Base-by-base conservation (phyloP, 2,329 filamentous ascomycete genomes). In the Fusarium buxicola region DNA sequence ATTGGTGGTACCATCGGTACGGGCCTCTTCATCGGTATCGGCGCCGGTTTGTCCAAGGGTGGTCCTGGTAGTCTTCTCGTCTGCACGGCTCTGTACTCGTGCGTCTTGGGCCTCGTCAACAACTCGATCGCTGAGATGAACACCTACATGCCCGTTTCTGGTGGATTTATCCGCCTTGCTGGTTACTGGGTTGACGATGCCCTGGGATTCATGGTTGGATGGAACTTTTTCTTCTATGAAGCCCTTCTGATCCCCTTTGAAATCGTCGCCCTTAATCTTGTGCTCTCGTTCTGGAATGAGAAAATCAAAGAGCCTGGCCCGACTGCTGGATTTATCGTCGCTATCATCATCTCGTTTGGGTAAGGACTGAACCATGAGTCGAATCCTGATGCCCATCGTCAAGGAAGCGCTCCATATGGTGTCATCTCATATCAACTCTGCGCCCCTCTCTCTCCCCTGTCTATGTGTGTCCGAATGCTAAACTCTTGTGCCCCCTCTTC, bases 181-280 rank as follows among this genome's bases (percentile, higher is more conserved):
- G 63, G 63, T 7, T 41, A 59, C 9, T 67, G 64, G 64, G 64
- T 67, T 12, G 64, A 67, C 8, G 64, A 67, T 5, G 64, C 64
- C 8, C 46, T 67, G 0, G 64, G 64, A 12, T 67, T 67, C 30
- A 71, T 73, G 66, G 66, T 69, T 5, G 72, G 72, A 2, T 75
- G 70, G 70, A 75, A 75, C 63, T 75, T 72, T 57, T 75, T 74
- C 57, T 57, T 74, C 36, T 74, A 73, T 16, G 73, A 74, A 56
- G 73, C 72, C 10, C 58, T 74, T 10, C 48, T 73, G 31, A 73
- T 75, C 16, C 73, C 73, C 4, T 75, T 74, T 54, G 73, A 75
- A 60, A 74, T 75, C 25, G 61, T 71, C 2, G 73, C 73, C 2
- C 24, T 73, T 6, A 72, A 72, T 40, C 53, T 75, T 2, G 72